Percentiles rank a stretch among this genome's conserved stretches.
Evolutionary conservation across 164 flowering plant genomes (phyloP).

Genomic region (Brasenia schreberi): DNA sequence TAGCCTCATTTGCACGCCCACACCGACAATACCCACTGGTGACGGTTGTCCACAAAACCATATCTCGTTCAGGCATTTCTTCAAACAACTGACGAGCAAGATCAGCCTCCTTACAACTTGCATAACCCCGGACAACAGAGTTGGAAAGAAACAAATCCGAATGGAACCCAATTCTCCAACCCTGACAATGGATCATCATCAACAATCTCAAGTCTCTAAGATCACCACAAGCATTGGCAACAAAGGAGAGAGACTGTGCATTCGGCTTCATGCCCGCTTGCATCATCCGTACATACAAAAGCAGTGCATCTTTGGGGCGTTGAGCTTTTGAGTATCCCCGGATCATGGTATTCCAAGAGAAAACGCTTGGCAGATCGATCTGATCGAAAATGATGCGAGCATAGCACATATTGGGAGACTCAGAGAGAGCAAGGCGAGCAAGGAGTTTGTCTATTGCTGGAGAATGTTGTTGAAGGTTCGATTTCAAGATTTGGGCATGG

Average conservation of each 20-base stretch:
- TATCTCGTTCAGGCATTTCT: no score
- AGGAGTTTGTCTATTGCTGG: not conserved
- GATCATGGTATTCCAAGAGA: no score
- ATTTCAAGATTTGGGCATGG: constrained; percentile 11
- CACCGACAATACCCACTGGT: not conserved
- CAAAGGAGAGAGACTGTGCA: constrained; percentile 6
- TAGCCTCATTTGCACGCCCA: constrained; percentile 5
- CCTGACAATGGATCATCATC: constrained; percentile 6
- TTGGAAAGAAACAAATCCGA: constrained; percentile 9
- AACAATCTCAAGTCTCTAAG: not conserved
- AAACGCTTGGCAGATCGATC: no score
- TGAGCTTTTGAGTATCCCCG: no score
- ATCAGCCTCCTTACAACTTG: no score
- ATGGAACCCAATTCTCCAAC: constrained; percentile 5
- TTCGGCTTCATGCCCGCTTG: constrained; percentile 5
- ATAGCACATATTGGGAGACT: no score
- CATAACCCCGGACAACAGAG: constrained; percentile 2
- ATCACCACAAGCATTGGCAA: constrained; percentile 5
- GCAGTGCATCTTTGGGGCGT: no score
- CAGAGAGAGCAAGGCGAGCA: no score
- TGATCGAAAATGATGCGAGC: no score
- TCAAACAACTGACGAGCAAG: no score
- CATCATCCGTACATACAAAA: not conserved
- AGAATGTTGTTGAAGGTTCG: constrained; percentile 3
- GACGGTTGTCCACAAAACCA: no score